Percentiles rank a stretch among this genome's conserved stretches.
These are phyloP conservation scores for Didymella keratinophila DNA, from an alignment of 2,329 filamentous ascomycete genomes.

Conservation along the genomic window DNA sequence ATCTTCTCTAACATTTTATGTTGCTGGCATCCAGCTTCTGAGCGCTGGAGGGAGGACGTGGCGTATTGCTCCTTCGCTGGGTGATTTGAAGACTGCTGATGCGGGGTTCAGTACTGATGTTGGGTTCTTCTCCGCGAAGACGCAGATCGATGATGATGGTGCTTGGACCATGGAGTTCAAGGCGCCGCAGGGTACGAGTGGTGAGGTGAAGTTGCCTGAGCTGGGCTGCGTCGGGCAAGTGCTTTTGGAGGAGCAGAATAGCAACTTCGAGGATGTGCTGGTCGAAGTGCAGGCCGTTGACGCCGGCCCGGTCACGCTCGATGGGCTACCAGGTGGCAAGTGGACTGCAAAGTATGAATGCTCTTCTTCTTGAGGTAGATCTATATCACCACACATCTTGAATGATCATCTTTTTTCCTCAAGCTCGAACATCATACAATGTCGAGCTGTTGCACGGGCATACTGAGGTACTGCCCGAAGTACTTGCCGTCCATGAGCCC, in stretches of 20 bases:
- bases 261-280: conserved; percentile 27
- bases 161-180: conserved; percentile 39
- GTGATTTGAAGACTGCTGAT: conserved; percentile 47
- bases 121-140: conserved; percentile 50
- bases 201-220: conserved; percentile 38
- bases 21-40: conserved; percentile 53
- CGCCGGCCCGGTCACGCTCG: conserved; percentile 21
- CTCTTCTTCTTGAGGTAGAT: not conserved
- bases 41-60: conserved; percentile 50
- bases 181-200: conserved; percentile 41
- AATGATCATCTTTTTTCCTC: too few species aligned
- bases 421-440: not conserved
- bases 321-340: conserved; percentile 32
- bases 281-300: conserved; percentile 26
- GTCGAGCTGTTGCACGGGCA: not conserved
- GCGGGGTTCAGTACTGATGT: conserved; percentile 51
- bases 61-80: conserved; percentile 48
- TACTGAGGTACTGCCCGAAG: too few species aligned
- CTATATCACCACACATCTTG: not conserved
- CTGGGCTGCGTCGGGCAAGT: conserved; percentile 31
- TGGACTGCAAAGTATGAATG: conserved; percentile 28
- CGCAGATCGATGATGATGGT: conserved; percentile 25
- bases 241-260: conserved; percentile 28
- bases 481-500: not conserved
- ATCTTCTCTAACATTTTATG: conserved; percentile 52